These are phyloP conservation scores for Phlebiopsis gigantea DNA, from an alignment of 768 basidiomycete genomes.

Conservation along the genomic window DNA sequence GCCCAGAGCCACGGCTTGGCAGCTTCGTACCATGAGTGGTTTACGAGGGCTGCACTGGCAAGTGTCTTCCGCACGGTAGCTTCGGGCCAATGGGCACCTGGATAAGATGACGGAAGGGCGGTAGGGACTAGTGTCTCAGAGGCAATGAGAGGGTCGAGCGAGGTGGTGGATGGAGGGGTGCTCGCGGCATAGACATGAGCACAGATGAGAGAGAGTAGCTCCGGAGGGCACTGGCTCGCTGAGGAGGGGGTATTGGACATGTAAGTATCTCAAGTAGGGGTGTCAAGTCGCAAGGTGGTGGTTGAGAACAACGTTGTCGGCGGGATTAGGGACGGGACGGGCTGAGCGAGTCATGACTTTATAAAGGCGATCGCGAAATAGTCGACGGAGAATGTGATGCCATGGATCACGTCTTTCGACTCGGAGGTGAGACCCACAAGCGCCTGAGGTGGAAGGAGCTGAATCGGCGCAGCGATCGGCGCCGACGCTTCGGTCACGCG, in stretches of 20 bases:
- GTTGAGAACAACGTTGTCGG: neutral
- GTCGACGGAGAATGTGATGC: slow-evolving; percentile 1
- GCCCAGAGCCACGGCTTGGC: slow-evolving; percentile 90
- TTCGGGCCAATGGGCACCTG: slow-evolving; percentile 67
- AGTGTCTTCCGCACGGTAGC: slow-evolving; percentile 59
- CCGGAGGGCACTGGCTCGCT: slow-evolving; percentile 54
- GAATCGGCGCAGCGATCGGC: slow-evolving; percentile 10
- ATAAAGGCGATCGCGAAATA: neutral
- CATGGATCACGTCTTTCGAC: slow-evolving; percentile 5
- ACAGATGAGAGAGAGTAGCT: slow-evolving; percentile 69
- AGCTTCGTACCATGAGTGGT: slow-evolving; percentile 71
- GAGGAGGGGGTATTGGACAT: slow-evolving; percentile 10
- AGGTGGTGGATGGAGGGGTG: slow-evolving; percentile 46
- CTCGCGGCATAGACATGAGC: slow-evolving; percentile 64
- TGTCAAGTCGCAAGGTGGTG: neutral
- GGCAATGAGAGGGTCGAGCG: slow-evolving; percentile 66
- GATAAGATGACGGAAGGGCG: slow-evolving; percentile 67
- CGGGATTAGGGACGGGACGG: neutral
- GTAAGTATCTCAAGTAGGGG: neutral
- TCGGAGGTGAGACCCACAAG: slow-evolving; percentile 1
- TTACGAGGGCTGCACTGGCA: slow-evolving; percentile 69
- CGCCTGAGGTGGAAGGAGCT: neutral
- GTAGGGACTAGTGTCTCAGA: slow-evolving; percentile 45
- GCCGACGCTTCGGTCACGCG: neutral
- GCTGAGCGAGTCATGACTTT: slow-evolving; percentile 4